Evolutionary conservation across 2,329 filamentous ascomycete species (phyloP), one percentile per base, ranked within the genome.

Genomic region (Gaeumannomyces tritici): DNA sequence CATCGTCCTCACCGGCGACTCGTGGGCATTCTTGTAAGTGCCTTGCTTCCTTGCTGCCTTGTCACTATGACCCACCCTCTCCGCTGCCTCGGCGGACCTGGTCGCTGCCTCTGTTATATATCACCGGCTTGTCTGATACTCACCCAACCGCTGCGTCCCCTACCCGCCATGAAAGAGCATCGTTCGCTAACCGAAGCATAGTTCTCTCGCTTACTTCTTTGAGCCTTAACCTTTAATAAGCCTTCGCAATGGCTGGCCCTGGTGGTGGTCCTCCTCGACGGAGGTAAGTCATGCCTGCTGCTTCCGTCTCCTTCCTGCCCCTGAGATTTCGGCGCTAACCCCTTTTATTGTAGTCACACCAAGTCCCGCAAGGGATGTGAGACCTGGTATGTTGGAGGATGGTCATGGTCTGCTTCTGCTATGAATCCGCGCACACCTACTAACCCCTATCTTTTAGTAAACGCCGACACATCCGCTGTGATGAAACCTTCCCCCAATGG

Each of bases 351-450:
- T 74, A 96, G 93, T 80, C 95, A 99, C 80, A 99, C 95, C 74
- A 99, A 99, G 81, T 98, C 93, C 71, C 89, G 95, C 73, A 98
- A 97, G 79, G 95, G 95, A 66, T 99, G 95, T 83, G 93, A 96
- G 72, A 96, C 92, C 65, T 99, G 95, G 80, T 82, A 78, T 66
- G 77, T 71, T 62, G 28, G 59, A 47, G 42, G 27, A 29, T 60
- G 35, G 21, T 31, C 12, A 42, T 24, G 31, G 29, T 26, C 6
- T 54, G 13, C 35, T 42, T 13, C 29, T 35, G n/a, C n/a, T n/a
- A n/a, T n/a, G n/a, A n/a, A n/a, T n/a, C n/a, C n/a, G n/a, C n/a
- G n/a, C n/a, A n/a, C n/a, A n/a, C n/a, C n/a, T n/a, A n/a, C n/a
- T n/a, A n/a, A n/a, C n/a, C n/a, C n/a, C n/a, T n/a, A n/a, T n/a